Evolutionary conservation across 1,284 basidiomycete species (phyloP).

Genomic region (Chalciporus piperatoides): DNA sequence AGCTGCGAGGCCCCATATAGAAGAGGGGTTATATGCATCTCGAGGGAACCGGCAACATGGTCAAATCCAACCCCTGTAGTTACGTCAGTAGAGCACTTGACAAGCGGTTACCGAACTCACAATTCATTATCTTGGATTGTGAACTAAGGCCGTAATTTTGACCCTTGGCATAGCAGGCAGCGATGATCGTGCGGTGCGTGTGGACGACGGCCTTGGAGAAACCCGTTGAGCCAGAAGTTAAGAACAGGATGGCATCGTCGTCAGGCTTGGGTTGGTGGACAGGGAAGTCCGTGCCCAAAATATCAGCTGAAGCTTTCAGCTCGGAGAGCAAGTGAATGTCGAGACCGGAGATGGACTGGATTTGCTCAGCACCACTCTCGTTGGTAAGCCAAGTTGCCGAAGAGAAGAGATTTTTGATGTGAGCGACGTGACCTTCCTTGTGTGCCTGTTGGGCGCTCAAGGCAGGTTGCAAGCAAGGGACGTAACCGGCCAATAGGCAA

Average conservation of each 20-base stretch:
- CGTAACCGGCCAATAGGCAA: slow-evolving; percentile 28
- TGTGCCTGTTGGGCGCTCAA: slow-evolving; percentile 32
- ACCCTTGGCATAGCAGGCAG: slow-evolving; percentile 28
- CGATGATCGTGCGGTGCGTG: slow-evolving; percentile 23
- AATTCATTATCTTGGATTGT: slow-evolving; percentile 29
- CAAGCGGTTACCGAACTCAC: slow-evolving; percentile 13
- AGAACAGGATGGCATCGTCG: slow-evolving; percentile 27
- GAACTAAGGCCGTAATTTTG: slow-evolving; percentile 25
- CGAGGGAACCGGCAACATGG: slow-evolving; percentile 36
- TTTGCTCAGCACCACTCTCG: slow-evolving; percentile 29
- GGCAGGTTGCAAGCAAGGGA: slow-evolving; percentile 32
- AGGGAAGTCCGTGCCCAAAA: slow-evolving; percentile 11
- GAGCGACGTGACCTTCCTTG: slow-evolving; percentile 30
- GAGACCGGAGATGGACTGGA: slow-evolving; percentile 28
- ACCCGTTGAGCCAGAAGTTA: slow-evolving; percentile 28
- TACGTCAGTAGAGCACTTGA: slow-evolving; percentile 4
- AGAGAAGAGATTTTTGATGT: slow-evolving; percentile 27
- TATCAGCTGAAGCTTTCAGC: slow-evolving; percentile 16
- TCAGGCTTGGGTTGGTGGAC: slow-evolving; percentile 22
- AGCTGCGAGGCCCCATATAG: slow-evolving; percentile 31
- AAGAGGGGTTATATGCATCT: slow-evolving; percentile 30
- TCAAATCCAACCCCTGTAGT: slow-evolving; percentile 36
- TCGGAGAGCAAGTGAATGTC: slow-evolving; percentile 29
- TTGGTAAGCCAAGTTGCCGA: slow-evolving; percentile 33
- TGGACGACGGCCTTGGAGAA: slow-evolving; percentile 31